phyloP scores from a whole-genome alignment of 2,329 filamentous ascomycete genomes.

The Arachnomyces sp. region DNA sequence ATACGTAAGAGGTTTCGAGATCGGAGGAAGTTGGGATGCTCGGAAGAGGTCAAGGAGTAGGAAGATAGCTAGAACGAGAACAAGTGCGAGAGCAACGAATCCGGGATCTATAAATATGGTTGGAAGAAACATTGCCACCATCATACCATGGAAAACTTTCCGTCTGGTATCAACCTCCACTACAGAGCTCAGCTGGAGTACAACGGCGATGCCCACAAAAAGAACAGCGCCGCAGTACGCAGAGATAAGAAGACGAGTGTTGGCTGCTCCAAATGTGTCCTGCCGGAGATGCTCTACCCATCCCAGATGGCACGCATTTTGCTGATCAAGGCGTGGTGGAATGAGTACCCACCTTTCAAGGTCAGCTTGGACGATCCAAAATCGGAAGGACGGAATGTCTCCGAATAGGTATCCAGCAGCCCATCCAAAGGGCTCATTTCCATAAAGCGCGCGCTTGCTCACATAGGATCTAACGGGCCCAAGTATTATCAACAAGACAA shows the following conservation, averaged over 20 bases:
- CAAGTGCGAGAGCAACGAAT: slow-evolving; percentile 73
- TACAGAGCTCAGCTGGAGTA: slow-evolving; percentile 65
- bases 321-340: slow-evolving; percentile 40
- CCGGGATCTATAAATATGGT: slow-evolving; percentile 79
- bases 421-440: slow-evolving; percentile 83
- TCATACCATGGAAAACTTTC: slow-evolving; percentile 97
- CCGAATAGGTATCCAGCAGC: slow-evolving; percentile 83
- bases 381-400: slow-evolving; percentile 63
- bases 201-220: slow-evolving; percentile 61
- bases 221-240: slow-evolving; percentile 69
- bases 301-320: slow-evolving; percentile 42
- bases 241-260: slow-evolving; percentile 68
- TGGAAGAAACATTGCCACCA: slow-evolving; percentile 91
- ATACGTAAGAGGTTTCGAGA: slow-evolving; percentile 74
- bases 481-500: slow-evolving; percentile 60
- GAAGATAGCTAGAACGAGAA: slow-evolving; percentile 73
- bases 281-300: slow-evolving; percentile 61
- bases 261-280: slow-evolving; percentile 63
- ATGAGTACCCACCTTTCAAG: slow-evolving; percentile 70
- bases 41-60: slow-evolving; percentile 81
- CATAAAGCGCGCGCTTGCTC: slow-evolving; percentile 56
- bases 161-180: slow-evolving; percentile 92
- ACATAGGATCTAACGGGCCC: slow-evolving; percentile 66
- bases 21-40: slow-evolving; percentile 81
- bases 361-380: slow-evolving; percentile 60